Base-by-base conservation (phyloP, 164 flowering plant genomes). In the Kalanchoe fedtschenkoi region DNA sequence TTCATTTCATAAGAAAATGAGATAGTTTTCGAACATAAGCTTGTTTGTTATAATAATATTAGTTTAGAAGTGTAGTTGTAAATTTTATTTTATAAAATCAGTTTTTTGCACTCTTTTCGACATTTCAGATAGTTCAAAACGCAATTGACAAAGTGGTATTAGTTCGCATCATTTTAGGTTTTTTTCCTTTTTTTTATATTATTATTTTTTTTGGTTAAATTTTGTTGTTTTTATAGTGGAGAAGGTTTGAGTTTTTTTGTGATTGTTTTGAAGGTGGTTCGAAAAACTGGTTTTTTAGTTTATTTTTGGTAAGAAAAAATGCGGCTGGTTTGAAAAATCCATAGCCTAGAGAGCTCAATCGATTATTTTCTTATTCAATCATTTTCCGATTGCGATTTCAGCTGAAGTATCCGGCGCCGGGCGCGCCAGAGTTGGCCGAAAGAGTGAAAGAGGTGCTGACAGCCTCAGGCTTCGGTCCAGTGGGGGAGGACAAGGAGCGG, bases 321-420 rank as follows among this genome's bases (percentile, higher is more conserved):
- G n/a, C n/a, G n/a, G n/a, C n/a, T n/a, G n/a, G n/a, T n/a, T n/a
- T 39, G 43, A 39, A 39, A 8, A 39, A 39, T 39, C 15, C 43
- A 39, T 39, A 15, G 43, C n/a, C 43, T 39, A 39, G 8, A 39
- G 10, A 39, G 8, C 63, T 0, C 34, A 28, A 38, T 44, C 19
- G 21, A 8, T 43, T 61, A 21, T 38, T 11, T 19, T 58, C 7
- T 15, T 34, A 5, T 59, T 34, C 21, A n/a, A 6, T 32, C 39
- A 9, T 11, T 22, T 32, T 15, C 21, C 37, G n/a, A 10, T 6
- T 17, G 1, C n/a, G 37, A 19, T 33, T 21, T 32, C 77, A 84
- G 95, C 74, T 88, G 24, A 81, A 88, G 70, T 91, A 91, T 67
- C 88, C 88, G 0, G 91, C 97, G 3, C 92, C 96, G 0, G 97